Base-by-base conservation (phyloP, 75 land plant genomes). In the Pinus taeda region DNA sequence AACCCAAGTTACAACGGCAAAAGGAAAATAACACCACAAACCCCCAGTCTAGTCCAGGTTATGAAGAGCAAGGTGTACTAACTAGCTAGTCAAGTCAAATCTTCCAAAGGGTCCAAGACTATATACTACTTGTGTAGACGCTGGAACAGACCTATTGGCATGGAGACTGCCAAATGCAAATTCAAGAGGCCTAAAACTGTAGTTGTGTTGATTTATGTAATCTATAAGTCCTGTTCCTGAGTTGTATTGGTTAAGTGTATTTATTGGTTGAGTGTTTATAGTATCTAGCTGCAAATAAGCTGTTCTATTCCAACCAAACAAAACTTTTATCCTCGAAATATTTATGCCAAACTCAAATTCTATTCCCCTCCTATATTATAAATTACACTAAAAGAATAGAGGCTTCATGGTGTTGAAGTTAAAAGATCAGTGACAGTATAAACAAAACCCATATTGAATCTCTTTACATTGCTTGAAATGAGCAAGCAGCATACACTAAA, bases 371-470 rank as follows among this genome's bases (percentile, higher is more conserved):
- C 24, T 18, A 21, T 18, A 5, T 39, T 69, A 69, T 24, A 69
- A 20, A 69, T 69, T 39, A n/a, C 17, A 17, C 49, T 37, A 17
- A 42, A 69, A 42, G 24, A 15, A 45, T 11, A 69, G 20, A 42
- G 12, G 49, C 72, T 42, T 20, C 72, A 18, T 39, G n/a, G 72
- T n/a, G 72, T 42, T 11, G 13, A 39, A 15, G 18, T 69, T 69
- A 42, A 69, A 69, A 69, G 42, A 69, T 69, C 9, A 11, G 55
- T 53, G 5, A 42, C 69, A 65, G 18, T 33, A 42, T 69, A 69
- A 39, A 42, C 42, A 20, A 69, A 66, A 69, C 39, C 45, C n/a
- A 42, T 69, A n/a, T 69, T 39, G 45, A 67, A 39, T 69, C 72
- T n/a, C 42, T 69, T 69, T 12, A 69, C 72, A 42, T 42, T 39